Conservation (phyloP, 169 alveolate genomes). For the Plasmodium gallinaceum region DNA sequence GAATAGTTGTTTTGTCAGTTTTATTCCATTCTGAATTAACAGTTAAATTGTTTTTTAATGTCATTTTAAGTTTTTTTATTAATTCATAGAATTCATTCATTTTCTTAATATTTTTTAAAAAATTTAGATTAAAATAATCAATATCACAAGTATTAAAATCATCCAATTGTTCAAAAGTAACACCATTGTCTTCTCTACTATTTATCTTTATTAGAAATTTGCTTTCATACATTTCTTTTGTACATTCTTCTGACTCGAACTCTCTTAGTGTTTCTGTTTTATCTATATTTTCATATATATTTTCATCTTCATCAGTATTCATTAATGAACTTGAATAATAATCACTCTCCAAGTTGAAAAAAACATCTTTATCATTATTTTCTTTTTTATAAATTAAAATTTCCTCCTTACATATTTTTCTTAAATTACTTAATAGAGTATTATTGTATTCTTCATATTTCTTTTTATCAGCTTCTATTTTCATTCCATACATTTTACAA, state of each 20-base stretch:
- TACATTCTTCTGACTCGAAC: neutral
- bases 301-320: slow-evolving; percentile 42
- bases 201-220: neutral
- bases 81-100: slow-evolving; percentile 64
- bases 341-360: slow-evolving; percentile 68
- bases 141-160: neutral
- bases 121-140: slow-evolving; percentile 12
- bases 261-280: neutral
- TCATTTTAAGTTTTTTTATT: slow-evolving; percentile 43
- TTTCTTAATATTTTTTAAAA: slow-evolving; percentile 57
- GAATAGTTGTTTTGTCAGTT: slow-evolving; percentile 44
- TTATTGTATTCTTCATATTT: slow-evolving; percentile 43
- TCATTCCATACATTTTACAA: slow-evolving; percentile 75
- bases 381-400: slow-evolving; percentile 31
- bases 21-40: slow-evolving; percentile 56
- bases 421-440: slow-evolving; percentile 18
- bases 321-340: slow-evolving; percentile 59
- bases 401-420: slow-evolving; percentile 27
- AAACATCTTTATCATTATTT: slow-evolving; percentile 31
- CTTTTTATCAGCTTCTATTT: slow-evolving; percentile 73
- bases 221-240: neutral
- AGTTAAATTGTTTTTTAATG: slow-evolving; percentile 36
- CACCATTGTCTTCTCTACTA: neutral
- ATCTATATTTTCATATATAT: neutral
- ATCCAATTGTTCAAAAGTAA: neutral